phyloP scores from a whole-genome alignment of 495 filamentous ascomycete species.

The Pyrenula aspistea region DNA sequence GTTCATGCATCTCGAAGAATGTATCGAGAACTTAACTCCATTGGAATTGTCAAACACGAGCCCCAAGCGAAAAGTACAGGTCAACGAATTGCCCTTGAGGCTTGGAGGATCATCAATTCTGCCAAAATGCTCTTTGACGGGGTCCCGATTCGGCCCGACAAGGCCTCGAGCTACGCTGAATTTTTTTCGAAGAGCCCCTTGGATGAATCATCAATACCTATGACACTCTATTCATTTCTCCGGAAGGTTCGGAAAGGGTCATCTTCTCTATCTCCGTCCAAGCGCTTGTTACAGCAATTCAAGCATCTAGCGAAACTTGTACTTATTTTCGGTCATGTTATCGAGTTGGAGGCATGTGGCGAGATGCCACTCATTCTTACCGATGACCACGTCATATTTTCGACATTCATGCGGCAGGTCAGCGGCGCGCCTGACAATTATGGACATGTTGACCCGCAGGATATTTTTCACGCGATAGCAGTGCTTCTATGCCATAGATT shows the following conservation, averaged over 20 bases:
- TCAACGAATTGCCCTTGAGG: conserved; percentile 1
- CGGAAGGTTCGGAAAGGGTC: background rate
- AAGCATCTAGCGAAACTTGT: background rate
- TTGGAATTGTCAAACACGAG: background rate
- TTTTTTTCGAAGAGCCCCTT: background rate
- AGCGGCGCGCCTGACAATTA: background rate
- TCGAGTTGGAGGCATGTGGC: background rate
- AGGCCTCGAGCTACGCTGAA: background rate
- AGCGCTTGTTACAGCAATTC: background rate
- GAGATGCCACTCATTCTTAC: conserved; percentile 1
- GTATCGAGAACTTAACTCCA: background rate
- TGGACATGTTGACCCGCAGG: background rate
- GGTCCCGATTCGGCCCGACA: conserved; percentile 1
- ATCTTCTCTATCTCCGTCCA: background rate
- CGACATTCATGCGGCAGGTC: background rate
- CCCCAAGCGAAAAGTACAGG: too few species aligned
- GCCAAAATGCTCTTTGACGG: conserved; percentile 5
- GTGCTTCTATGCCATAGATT: background rate
- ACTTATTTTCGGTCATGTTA: conserved; percentile 1
- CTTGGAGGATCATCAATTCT: conserved; percentile 4
- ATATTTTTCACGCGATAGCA: background rate
- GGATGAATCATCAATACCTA: background rate
- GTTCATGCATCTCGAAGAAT: background rate
- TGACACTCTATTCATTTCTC: background rate
- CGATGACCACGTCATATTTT: background rate